Evolutionary conservation across 257 asterid species (phyloP).

Genomic region (Lithospermum erythrorhizon): DNA sequence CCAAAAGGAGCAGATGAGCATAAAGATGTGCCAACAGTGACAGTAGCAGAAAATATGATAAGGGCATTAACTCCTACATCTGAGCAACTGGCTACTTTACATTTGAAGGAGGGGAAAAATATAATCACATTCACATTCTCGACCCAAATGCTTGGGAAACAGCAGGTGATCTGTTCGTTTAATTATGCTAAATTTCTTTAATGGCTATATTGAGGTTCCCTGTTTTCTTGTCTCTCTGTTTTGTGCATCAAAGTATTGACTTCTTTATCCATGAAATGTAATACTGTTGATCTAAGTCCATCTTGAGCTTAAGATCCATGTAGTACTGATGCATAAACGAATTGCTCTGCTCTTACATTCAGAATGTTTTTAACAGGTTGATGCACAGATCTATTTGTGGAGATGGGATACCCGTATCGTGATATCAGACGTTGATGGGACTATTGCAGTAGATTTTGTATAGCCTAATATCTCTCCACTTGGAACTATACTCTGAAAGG

Average conservation of each 20-base stretch:
- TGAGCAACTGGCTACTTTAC: constrained; percentile 51
- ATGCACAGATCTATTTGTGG: constrained; percentile 65
- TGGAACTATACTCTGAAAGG: not conserved
- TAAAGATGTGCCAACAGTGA: constrained; percentile 26
- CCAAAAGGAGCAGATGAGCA: constrained; percentile 22
- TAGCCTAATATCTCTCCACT: not conserved
- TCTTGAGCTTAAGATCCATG: not conserved
- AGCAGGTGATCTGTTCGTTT: constrained; percentile 37
- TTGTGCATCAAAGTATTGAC: not conserved
- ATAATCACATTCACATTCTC: constrained; percentile 51
- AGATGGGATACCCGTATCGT: constrained; percentile 58
- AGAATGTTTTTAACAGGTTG: constrained; percentile 38
- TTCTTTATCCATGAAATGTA: not conserved
- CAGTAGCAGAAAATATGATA: constrained; percentile 33
- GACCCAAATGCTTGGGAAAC: constrained; percentile 59
- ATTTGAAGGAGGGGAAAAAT: constrained; percentile 62
- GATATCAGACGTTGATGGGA: constrained; percentile 81
- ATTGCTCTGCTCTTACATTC: not conserved
- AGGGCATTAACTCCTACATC: constrained; percentile 50
- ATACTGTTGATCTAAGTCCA: constrained; percentile 1
- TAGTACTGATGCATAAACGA: not conserved
- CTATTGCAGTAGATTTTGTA: constrained; percentile 49
- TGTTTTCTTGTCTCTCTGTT: not conserved
- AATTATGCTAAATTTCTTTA: not conserved
- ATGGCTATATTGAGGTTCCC: not conserved